Evolutionary conservation across 1,284 basidiomycete genomes (phyloP), one percentile per base, ranked within the genome.

Genomic region (Tylopilus sp.): DNA sequence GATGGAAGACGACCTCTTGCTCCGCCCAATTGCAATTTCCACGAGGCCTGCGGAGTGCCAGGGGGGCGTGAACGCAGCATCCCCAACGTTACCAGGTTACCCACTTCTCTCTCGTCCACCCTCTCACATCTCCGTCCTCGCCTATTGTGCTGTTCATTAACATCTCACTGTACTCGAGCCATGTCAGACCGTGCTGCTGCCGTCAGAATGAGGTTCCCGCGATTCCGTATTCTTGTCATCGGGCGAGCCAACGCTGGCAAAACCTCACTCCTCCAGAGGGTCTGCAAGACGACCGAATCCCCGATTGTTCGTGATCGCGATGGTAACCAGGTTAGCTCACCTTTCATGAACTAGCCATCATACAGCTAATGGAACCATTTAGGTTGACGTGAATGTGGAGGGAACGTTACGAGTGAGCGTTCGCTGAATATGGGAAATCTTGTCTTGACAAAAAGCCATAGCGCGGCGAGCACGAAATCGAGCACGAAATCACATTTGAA

Each of bases 401-500:
- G 31, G 31, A 10, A 33, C 31, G 1, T 15, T 7, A 8, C n/a
- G 31, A 3, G 31, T 33, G 6, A 10, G 31, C 16, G 5, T 16
- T n/a, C 7, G 3, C 31, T 8, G 6, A 7, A 6, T 33, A 7
- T 15, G 3, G 6, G 15, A 6, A 33, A n/a, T 7, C 30, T 12
- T 16, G 0, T 9, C n/a, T 6, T 8, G 31, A 16, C n/a, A 10
- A 33, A 6, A 8, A 8, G 6, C 2, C 2, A 15, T 21, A 68
- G 68, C 59, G 66, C 25, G 63, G 65, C 18, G 29, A 53, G 15
- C 69, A 70, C 16, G 10, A 66, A 33, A 70, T 71, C 37, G 50
- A 65, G 11, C 47, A 65, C 18, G 59, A 61, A 21, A 54, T 71
- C n/a, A n/a, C n/a, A n/a, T n/a, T n/a, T n/a, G n/a, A n/a, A n/a